These are phyloP conservation scores for Nakaseomyces delphensis DNA, from an alignment of 1,139 yeast genomes.

Conservation along the genomic window DNA sequence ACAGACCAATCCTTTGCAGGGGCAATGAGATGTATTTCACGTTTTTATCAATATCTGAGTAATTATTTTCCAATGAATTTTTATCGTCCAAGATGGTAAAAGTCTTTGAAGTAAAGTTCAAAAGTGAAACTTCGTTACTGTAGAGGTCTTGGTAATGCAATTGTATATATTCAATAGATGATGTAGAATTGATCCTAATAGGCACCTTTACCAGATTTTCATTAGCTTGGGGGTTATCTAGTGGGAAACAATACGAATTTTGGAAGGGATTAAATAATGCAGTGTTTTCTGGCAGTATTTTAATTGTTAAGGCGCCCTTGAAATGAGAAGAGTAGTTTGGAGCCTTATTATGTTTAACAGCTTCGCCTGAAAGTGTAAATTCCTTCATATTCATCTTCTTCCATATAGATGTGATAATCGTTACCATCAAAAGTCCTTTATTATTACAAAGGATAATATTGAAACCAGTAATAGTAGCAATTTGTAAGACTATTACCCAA, in stretches of 20 bases:
- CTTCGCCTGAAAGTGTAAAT: slow-evolving; percentile 55
- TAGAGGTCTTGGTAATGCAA: slow-evolving; percentile 53
- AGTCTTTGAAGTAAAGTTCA: slow-evolving; percentile 41
- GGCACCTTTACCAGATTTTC: slow-evolving; percentile 45
- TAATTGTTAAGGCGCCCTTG: slow-evolving; percentile 76
- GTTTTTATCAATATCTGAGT: slow-evolving; percentile 16
- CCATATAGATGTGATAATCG: slow-evolving; percentile 42
- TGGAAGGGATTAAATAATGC: slow-evolving; percentile 74
- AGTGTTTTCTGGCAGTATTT: slow-evolving; percentile 85
- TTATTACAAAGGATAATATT: slow-evolving; percentile 36
- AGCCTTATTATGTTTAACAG: slow-evolving; percentile 36
- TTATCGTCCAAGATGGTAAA: slow-evolving; percentile 17
- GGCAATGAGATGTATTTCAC: slow-evolving; percentile 48
- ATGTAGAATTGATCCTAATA: slow-evolving; percentile 71
- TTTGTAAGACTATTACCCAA: slow-evolving; percentile 33
- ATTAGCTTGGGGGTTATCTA: slow-evolving; percentile 28
- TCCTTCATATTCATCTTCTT: slow-evolving; percentile 48
- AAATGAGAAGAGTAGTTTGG: slow-evolving; percentile 65
- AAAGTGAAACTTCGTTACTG: slow-evolving; percentile 39
- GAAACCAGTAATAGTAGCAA: slow-evolving; percentile 30
- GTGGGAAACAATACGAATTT: slow-evolving; percentile 53
- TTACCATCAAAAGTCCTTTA: slow-evolving; percentile 40
- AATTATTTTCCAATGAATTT: not conserved
- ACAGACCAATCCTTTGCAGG: slow-evolving; percentile 60
- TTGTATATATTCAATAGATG: slow-evolving; percentile 60